Base-by-base conservation (phyloP, 1,139 yeast species). In the Suzukiozyma palmioleophila region DNA sequence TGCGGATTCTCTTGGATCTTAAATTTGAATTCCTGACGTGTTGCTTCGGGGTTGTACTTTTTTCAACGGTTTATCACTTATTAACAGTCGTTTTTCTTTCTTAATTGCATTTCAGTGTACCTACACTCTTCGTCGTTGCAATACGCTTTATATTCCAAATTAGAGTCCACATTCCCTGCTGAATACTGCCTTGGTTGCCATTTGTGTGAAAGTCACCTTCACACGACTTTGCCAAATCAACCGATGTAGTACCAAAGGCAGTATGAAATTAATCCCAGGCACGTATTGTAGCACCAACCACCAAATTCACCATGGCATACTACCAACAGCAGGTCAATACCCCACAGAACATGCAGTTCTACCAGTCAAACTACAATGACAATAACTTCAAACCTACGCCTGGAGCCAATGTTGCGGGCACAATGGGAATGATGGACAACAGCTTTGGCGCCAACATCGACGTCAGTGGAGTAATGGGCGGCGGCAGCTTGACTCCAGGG, bases 401-500 rank as follows among this genome's bases (percentile, higher is more conserved):
- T 13, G 35, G 49, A 18, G 39, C 27, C 39, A 44, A 31, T 29
- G 22, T 39, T 13, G 45, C 43, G 4, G 51, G 54, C 22, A 48
- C 50, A 26, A 43, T 66, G 55, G 75, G 75, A 5, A 42, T 66
- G 31, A 64, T 69, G 77, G 73, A 67, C 43, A 51, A 61, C 9
- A 62, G 63, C 2, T 70, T 67, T 43, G 67, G 65, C 8, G 51
- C 60, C 9, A 62, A 60, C 40, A 60, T 64, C 31, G 73, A 69
- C 43, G 78, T 74, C 11, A 56, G 69, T 26, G 80, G 80, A 1
- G 59, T 61, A 24, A 68, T 74, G 70, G 79, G 79, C 3, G 72
- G 73, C 21, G 66, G 64, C 13, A 80, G 81, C 41, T 69, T 92
- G 35, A 74, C 89, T 1, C 69, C 79, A 0, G 98, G 98, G 0